Conservation (phyloP, 805 yeast species). For the Clavispora fructus region DNA sequence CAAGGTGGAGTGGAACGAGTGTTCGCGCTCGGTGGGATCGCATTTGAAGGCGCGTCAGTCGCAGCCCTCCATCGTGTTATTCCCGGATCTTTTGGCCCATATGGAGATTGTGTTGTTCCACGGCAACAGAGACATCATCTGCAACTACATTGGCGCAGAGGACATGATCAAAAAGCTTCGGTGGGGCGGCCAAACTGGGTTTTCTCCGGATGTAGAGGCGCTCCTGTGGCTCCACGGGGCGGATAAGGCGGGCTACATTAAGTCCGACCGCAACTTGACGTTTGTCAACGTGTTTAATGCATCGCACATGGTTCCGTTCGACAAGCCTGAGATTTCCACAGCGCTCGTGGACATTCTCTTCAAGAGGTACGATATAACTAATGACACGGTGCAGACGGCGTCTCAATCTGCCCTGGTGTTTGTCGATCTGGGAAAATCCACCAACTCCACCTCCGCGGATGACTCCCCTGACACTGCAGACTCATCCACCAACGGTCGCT, state of each 20-base stretch:
- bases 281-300: conserved; percentile 69
- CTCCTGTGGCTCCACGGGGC: conserved; percentile 43
- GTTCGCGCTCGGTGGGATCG: conserved; percentile 55
- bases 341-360: conserved; percentile 57
- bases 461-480: background rate
- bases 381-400: background rate
- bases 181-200: conserved; percentile 56
- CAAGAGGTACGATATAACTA: background rate
- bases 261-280: conserved; percentile 63
- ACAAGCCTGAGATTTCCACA: conserved; percentile 62
- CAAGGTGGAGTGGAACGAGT: conserved; percentile 66
- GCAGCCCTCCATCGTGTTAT: conserved; percentile 54
- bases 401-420: background rate
- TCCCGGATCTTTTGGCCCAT: conserved; percentile 60
- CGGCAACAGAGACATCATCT: conserved; percentile 85
- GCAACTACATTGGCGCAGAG: conserved; percentile 77
- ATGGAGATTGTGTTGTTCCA: conserved; percentile 69
- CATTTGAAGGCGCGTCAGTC: conserved; percentile 49
- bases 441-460: background rate
- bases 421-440: background rate
- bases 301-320: conserved; percentile 93
- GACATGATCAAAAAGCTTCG: conserved; percentile 53
- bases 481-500: conserved; percentile 11
- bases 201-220: conserved; percentile 25
- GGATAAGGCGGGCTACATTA: conserved; percentile 32